These are phyloP conservation scores for Alternaria panax DNA, from an alignment of 2,329 filamentous ascomycete genomes.

Conservation along the genomic window DNA sequence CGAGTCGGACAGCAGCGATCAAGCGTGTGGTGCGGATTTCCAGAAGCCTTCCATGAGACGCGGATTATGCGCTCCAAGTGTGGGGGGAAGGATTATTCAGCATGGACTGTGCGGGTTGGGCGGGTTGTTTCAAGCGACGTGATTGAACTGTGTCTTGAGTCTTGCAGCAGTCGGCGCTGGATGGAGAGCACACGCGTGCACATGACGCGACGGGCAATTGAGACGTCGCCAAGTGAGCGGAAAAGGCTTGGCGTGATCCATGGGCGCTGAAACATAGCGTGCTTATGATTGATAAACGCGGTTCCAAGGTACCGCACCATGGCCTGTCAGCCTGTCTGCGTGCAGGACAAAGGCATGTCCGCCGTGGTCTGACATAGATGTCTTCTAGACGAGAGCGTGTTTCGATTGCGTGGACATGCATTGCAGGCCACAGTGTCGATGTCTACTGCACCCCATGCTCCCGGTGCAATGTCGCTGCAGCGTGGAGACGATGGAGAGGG, in stretches of 20 bases:
- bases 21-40: slow-evolving; percentile 35
- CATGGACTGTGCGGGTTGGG: slow-evolving; percentile 14
- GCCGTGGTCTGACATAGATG: slow-evolving; percentile 5
- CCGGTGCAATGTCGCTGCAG: not conserved
- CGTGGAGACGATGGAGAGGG: not conserved
- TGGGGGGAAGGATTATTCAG: slow-evolving; percentile 13
- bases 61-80: slow-evolving; percentile 25
- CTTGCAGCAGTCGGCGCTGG: not conserved
- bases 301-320: slow-evolving; percentile 17
- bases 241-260: slow-evolving; percentile 12
- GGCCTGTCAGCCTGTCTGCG: slow-evolving; percentile 11
- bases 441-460: not conserved
- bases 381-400: slow-evolving; percentile 16
- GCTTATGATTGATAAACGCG: slow-evolving; percentile 30
- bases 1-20: slow-evolving; percentile 26
- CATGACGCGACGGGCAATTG: slow-evolving; percentile 28
- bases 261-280: slow-evolving; percentile 38
- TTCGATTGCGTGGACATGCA: slow-evolving; percentile 19
- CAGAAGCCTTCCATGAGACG: slow-evolving; percentile 34
- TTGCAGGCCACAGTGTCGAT: not conserved
- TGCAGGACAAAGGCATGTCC: slow-evolving; percentile 15
- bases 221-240: slow-evolving; percentile 20
- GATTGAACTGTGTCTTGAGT: not conserved
- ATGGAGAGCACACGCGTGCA: slow-evolving; percentile 13
- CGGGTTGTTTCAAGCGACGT: slow-evolving; percentile 37